Percentiles rank a stretch among this genome's conserved stretches.
Evolutionary conservation across 2,329 filamentous ascomycete genomes (phyloP).

Genomic region (Orbilia ellipsospora): DNA sequence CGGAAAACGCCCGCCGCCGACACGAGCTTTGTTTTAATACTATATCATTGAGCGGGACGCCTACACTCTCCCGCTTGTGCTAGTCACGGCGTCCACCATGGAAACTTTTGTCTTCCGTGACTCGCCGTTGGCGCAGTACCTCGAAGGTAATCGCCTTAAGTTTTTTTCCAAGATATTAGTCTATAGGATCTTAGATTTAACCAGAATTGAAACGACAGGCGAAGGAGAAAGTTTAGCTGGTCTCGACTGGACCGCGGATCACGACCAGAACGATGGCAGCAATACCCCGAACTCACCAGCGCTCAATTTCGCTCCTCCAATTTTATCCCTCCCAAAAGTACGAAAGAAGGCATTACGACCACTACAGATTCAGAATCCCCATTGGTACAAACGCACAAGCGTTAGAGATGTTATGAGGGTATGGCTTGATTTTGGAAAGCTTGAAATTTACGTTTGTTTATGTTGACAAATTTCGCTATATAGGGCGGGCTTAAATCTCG

Average conservation of each 20-base stretch:
- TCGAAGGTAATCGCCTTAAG: conserved; percentile 75
- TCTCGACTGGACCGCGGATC: conserved; percentile 52
- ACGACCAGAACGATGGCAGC: conserved; percentile 43
- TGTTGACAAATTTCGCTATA: conserved; percentile 14
- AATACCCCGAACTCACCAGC: conserved; percentile 15
- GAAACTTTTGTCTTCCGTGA: conserved; percentile 88
- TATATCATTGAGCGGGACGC: background rate
- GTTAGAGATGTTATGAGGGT: conserved; percentile 32
- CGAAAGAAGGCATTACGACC: conserved; percentile 60
- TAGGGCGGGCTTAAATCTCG: conserved; percentile 77
- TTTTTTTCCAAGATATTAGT: conserved; percentile 20
- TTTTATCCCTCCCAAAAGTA: conserved; percentile 61
- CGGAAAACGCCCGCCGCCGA: conserved; percentile 1
- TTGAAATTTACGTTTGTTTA: conserved; percentile 56
- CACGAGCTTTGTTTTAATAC: background rate
- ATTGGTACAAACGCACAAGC: conserved; percentile 45
- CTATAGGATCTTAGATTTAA: conserved; percentile 33
- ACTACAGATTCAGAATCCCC: conserved; percentile 62
- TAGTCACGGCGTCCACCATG: conserved; percentile 68
- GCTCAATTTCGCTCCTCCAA: conserved; percentile 43
- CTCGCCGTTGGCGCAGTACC: conserved; percentile 86
- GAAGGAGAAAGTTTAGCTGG: conserved; percentile 45
- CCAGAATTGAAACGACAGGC: conserved; percentile 17
- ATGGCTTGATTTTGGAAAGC: conserved; percentile 61
- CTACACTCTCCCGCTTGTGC: conserved; percentile 15